A percentile compares a stretch with the other conserved stretches of the same genome.
These are phyloP conservation scores for Leishmania lainsoni DNA, from an alignment of 208 protist species.

Conservation along the genomic window DNA sequence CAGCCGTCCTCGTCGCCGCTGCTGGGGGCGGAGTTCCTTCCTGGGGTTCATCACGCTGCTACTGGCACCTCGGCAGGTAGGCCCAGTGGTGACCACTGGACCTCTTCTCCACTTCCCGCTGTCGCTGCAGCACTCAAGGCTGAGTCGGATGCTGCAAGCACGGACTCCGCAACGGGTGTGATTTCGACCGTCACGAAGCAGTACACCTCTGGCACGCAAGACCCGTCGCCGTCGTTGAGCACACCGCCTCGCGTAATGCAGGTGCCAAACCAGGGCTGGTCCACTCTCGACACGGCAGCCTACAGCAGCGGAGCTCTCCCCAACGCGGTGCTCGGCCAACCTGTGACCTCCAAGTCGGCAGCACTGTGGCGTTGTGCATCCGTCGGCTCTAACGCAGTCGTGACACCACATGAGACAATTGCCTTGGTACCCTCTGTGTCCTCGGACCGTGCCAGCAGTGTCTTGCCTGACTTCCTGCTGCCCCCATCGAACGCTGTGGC, in stretches of 20 bases:
- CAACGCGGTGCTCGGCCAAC: not conserved
- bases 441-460: not conserved
- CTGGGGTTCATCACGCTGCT: slow-evolving; percentile 16
- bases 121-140: not conserved
- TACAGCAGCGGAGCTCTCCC: not conserved
- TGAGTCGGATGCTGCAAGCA: slow-evolving; percentile 11
- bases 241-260: slow-evolving; percentile 5
- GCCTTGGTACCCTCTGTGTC: not conserved
- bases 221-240: not conserved
- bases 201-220: not conserved
- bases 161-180: not conserved
- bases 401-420: not conserved
- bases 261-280: slow-evolving; percentile 9
- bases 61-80: not conserved
- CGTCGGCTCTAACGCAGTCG: not conserved
- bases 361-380: not conserved
- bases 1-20: slow-evolving; percentile 16
- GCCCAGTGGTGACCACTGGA: not conserved
- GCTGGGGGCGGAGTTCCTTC: slow-evolving; percentile 5
- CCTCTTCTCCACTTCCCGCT: not conserved
- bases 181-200: not conserved
- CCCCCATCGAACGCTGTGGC: slow-evolving; percentile 17
- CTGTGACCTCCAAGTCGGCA: not conserved
- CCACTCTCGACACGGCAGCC: not conserved
- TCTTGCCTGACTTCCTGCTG: slow-evolving; percentile 4